These are phyloP conservation scores for Ampelomyces quisqualis DNA, from an alignment of 2,329 filamentous ascomycete species.

Conservation along the genomic window DNA sequence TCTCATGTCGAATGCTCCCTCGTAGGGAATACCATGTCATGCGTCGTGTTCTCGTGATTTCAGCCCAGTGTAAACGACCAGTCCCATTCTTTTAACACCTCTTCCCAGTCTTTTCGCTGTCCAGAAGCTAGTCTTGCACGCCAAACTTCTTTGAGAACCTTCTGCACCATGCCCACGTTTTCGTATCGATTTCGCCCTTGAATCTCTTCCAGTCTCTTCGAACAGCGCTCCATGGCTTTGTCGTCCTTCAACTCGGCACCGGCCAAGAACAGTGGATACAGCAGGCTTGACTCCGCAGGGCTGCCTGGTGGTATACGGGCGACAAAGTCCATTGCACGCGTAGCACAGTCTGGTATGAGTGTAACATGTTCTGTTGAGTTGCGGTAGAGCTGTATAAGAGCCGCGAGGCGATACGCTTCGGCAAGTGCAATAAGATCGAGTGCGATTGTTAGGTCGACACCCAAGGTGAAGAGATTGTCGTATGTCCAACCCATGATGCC, in stretches of 20 bases:
- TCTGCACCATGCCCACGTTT: constrained; percentile 37
- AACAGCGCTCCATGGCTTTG: constrained; percentile 32
- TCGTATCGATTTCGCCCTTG: constrained; percentile 40
- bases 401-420: constrained; percentile 38
- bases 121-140: constrained; percentile 32
- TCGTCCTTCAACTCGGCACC: constrained; percentile 37
- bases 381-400: constrained; percentile 40
- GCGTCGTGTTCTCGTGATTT: too few relatives aligned
- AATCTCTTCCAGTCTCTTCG: constrained; percentile 33
- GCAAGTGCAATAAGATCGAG: constrained; percentile 41
- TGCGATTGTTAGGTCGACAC: constrained; percentile 34
- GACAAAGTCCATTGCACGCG: constrained; percentile 39
- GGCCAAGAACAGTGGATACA: constrained; percentile 42
- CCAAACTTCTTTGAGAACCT: constrained; percentile 42
- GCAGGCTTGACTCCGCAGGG: constrained; percentile 37
- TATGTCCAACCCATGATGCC: constrained; percentile 39
- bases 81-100: constrained; percentile 38
- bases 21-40: too few relatives aligned
- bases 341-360: constrained; percentile 32
- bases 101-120: constrained; percentile 37
- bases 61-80: constrained; percentile 41
- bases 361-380: constrained; percentile 27
- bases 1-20: too few relatives aligned
- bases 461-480: constrained; percentile 33
- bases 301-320: constrained; percentile 38